phyloP scores from a whole-genome alignment of 306 rosid genomes.

The Rubus parviflorus region DNA sequence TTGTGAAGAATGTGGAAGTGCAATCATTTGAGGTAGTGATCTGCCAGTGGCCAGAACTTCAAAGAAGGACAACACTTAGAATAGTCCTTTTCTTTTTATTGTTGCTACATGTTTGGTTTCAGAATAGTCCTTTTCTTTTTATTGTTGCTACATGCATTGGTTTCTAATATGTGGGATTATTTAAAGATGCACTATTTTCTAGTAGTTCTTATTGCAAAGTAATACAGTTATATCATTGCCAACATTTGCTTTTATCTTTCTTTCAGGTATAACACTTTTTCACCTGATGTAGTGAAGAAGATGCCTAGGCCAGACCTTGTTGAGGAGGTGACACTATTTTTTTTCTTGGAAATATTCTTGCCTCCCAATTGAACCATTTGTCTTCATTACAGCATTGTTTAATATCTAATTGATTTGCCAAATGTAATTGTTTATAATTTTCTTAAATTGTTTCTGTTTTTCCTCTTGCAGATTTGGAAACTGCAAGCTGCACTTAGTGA shows the following conservation, averaged over 20 bases:
- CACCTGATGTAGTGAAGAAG: conserved; percentile 84
- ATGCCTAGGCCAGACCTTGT: conserved; percentile 87
- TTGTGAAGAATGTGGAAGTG: neutral
- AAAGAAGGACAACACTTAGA: neutral
- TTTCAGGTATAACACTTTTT: conserved; percentile 77
- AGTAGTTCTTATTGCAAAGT: neutral
- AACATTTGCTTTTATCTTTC: conserved; percentile 22
- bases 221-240: neutral
- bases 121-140: neutral
- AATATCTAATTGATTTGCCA: neutral
- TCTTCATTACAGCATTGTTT: neutral
- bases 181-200: neutral
- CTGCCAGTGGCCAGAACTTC: neutral
- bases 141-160: conserved; percentile 10
- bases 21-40: neutral
- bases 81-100: neutral
- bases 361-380: neutral
- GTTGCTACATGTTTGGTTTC: conserved; percentile 11
- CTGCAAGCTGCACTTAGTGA: conserved; percentile 86
- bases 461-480: conserved; percentile 70
- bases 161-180: conserved; percentile 9
- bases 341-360: neutral
- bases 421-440: neutral
- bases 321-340: conserved; percentile 59
- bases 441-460: conserved; percentile 14